A percentile compares a stretch with the other conserved stretches of the same genome.
Evolutionary conservation across 2,329 filamentous ascomycete species (phyloP).

Genomic region (Dothideomycetes sp.): DNA sequence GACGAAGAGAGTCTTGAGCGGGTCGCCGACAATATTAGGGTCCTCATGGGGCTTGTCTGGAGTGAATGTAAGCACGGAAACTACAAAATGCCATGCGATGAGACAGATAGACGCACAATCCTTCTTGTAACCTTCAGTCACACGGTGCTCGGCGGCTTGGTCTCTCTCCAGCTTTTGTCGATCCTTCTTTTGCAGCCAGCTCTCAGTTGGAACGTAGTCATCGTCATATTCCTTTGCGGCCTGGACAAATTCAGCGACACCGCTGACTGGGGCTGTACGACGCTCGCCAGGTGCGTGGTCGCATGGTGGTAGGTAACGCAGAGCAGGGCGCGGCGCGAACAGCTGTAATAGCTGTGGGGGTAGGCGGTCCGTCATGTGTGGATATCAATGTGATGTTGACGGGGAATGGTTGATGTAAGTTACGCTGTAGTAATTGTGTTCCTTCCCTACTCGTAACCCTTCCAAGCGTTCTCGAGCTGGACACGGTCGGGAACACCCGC

Average conservation of each 20-base stretch:
- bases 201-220: conserved; percentile 73
- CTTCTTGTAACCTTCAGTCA: conserved; percentile 54
- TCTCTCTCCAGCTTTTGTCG: conserved; percentile 75
- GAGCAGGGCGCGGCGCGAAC: conserved; percentile 85
- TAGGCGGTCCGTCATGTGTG: conserved; percentile 76
- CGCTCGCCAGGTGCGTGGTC: conserved; percentile 79
- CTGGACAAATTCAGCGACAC: conserved; percentile 65
- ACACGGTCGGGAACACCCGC: too few species aligned
- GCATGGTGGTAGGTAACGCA: conserved; percentile 77
- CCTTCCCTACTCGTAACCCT: too few species aligned
- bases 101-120: conserved; percentile 11
- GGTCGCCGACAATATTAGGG: conserved; percentile 80
- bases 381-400: too few species aligned
- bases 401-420: too few species aligned
- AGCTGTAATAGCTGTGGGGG: conserved; percentile 86
- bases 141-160: conserved; percentile 52
- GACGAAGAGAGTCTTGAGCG: conserved; percentile 91
- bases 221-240: conserved; percentile 65
- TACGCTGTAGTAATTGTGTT: too few species aligned
- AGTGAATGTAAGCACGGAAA: neutral
- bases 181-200: conserved; percentile 82
- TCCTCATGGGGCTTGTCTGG: conserved; percentile 76
- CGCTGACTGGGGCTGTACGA: conserved; percentile 61
- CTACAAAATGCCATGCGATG: neutral
- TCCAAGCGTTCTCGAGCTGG: too few species aligned